Percentiles rank a stretch among this genome's conserved stretches.
phyloP scores from a whole-genome alignment of 805 yeast species.

The Ogataea nitratoaversa region DNA sequence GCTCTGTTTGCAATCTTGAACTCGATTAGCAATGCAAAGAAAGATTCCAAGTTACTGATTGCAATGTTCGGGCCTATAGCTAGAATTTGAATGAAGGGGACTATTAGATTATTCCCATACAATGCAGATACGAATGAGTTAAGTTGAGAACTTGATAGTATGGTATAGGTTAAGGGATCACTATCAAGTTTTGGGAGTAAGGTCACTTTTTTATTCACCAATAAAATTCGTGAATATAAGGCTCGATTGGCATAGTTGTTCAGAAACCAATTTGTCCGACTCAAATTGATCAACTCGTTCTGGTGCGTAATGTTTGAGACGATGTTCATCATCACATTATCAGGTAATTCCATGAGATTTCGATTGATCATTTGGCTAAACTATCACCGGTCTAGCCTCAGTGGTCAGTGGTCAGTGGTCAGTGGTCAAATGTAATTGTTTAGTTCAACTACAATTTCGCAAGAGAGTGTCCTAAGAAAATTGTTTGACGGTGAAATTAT shows the following conservation, averaged over 20 bases:
- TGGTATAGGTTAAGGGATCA: background rate
- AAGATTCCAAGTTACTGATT: conserved; percentile 6
- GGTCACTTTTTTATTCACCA: conserved; percentile 10
- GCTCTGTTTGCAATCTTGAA: conserved; percentile 8
- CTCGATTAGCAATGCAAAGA: conserved; percentile 13
- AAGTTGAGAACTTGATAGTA: conserved; percentile 5
- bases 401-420: no score
- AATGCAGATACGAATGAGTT: conserved; percentile 7
- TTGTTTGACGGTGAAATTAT: no score
- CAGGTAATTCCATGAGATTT: conserved; percentile 10
- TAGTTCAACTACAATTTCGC: no score
- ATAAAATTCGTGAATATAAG: conserved; percentile 12
- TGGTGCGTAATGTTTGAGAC: conserved; percentile 4
- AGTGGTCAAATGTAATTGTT: no score
- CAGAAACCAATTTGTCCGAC: conserved; percentile 6
- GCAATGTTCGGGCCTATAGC: conserved; percentile 9
- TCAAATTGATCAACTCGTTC: conserved; percentile 11
- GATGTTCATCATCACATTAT: conserved; percentile 12
- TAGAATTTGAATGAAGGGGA: conserved; percentile 12
- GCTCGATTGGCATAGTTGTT: conserved; percentile 7
- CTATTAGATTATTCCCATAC: background rate
- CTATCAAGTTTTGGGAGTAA: conserved; percentile 1
- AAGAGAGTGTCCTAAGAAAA: no score
- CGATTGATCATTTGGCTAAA: no score
- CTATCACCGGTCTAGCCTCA: no score